These are phyloP conservation scores for Gardenia jasminoides DNA, from an alignment of 257 asterid species.

Conservation along the genomic window DNA sequence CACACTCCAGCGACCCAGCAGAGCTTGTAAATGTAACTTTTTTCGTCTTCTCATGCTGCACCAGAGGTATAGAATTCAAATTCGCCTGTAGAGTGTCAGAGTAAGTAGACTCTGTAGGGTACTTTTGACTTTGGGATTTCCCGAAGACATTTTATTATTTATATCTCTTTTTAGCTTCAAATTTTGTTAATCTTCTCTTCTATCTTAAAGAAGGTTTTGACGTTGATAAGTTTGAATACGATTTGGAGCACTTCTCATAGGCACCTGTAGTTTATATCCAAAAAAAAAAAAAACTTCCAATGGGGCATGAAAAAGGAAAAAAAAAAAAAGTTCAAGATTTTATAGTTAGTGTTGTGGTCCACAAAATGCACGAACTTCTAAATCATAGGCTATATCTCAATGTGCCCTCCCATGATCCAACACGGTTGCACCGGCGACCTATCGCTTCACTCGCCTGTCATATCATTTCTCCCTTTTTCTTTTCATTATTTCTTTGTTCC, in stretches of 20 bases:
- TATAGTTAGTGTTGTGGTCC: background rate
- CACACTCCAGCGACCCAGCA: too few relatives aligned
- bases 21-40: background rate
- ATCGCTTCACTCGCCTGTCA: background rate
- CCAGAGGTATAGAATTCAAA: background rate
- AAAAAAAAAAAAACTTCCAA: too few relatives aligned
- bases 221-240: background rate
- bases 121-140: too few relatives aligned
- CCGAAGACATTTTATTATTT: too few relatives aligned
- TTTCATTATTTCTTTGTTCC: background rate
- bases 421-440: background rate
- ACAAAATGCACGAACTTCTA: background rate
- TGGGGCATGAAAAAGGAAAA: conserved; percentile 1
- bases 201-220: background rate
- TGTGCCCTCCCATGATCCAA: background rate
- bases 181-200: background rate
- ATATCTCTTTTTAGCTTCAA: too few relatives aligned
- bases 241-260: too few relatives aligned
- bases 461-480: background rate
- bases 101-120: too few relatives aligned
- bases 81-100: background rate
- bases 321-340: background rate
- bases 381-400: background rate
- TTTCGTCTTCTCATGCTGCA: background rate
- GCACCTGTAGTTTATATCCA: too few relatives aligned